phyloP scores from a whole-genome alignment of 164 flowering plant genomes.

The Magnolia officinalis region DNA sequence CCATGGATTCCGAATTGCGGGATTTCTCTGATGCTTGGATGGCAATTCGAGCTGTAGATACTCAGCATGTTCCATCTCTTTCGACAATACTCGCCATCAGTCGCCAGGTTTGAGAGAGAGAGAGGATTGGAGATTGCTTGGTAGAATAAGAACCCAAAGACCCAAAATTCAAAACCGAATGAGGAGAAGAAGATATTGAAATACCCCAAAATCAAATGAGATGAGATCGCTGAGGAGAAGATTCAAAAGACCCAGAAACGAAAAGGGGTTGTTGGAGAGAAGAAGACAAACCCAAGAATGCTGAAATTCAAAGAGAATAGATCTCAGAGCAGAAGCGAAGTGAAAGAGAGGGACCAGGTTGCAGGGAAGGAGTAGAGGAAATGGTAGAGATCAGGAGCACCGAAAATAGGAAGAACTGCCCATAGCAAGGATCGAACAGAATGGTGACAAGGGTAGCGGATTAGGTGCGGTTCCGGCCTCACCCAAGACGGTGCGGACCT shows the following conservation, averaged over 20 bases:
- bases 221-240: background rate
- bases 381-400: background rate
- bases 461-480: background rate
- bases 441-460: background rate
- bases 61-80: background rate
- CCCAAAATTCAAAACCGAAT: background rate
- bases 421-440: background rate
- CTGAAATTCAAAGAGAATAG: background rate
- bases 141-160: too few relatives aligned
- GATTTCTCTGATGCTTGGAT: background rate
- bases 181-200: background rate
- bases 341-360: too few relatives aligned
- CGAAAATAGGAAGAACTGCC: background rate
- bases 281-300: background rate
- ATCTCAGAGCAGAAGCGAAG: background rate
- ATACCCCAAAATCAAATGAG: background rate
- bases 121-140: background rate
- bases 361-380: background rate
- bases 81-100: background rate
- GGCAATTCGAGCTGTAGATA: background rate
- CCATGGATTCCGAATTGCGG: conserved; percentile 27
- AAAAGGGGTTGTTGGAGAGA: background rate
- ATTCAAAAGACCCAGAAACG: background rate
- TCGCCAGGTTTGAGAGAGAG: background rate
- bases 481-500: too few relatives aligned